These are phyloP conservation scores for Pyrrhoderma lamaoense DNA, from an alignment of 1,284 basidiomycete species.

Conservation along the genomic window DNA sequence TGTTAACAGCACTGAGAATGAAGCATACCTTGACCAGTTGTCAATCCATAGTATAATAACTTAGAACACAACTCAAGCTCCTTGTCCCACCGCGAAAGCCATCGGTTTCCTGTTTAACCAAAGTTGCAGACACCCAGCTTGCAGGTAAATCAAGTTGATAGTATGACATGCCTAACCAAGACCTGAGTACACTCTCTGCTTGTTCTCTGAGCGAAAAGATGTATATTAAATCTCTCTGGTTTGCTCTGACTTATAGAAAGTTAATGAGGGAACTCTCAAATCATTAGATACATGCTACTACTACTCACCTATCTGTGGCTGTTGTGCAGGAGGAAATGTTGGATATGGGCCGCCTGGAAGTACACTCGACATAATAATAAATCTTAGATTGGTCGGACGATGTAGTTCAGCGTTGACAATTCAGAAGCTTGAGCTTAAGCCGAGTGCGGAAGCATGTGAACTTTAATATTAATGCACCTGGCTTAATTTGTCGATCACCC, in stretches of 20 bases:
- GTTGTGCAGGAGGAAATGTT: constrained; percentile 64
- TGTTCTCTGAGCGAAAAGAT: constrained; percentile 70
- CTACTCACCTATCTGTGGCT: constrained; percentile 77
- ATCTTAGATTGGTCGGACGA: too few relatives aligned
- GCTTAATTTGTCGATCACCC: not conserved
- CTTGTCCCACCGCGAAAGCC: constrained; percentile 76
- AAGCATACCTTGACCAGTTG: constrained; percentile 62
- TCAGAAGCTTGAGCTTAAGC: not conserved
- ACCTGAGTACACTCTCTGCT: constrained; percentile 64
- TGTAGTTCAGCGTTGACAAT: too few relatives aligned
- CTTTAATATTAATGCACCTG: not conserved
- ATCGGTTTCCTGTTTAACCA: constrained; percentile 61
- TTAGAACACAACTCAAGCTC: constrained; percentile 71
- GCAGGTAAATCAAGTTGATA: not conserved
- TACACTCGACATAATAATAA: too few relatives aligned
- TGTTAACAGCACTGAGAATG: constrained; percentile 10
- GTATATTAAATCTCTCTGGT: constrained; percentile 80
- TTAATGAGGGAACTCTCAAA: not conserved
- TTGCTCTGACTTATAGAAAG: constrained; percentile 61
- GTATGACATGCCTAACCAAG: constrained; percentile 65
- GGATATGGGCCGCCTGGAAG: constrained; percentile 23
- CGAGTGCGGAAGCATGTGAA: not conserved
- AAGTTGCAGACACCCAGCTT: not conserved
- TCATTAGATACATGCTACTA: not conserved
- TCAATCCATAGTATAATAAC: constrained; percentile 68